Evolutionary conservation across 148 eudicot species (phyloP).

Genomic region (Suaeda aralocaspica): DNA sequence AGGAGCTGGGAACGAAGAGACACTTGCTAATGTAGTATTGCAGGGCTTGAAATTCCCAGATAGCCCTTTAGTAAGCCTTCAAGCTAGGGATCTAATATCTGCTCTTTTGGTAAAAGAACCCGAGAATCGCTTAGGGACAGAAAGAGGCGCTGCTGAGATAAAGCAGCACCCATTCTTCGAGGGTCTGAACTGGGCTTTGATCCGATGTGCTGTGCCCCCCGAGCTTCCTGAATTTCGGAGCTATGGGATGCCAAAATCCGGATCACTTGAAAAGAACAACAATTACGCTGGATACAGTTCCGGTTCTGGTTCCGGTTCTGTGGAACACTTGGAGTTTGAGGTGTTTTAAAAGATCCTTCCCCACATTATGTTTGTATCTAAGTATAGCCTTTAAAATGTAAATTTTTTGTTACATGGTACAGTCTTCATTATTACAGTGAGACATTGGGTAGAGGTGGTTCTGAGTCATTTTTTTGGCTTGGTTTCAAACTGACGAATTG

Average conservation of each 20-base stretch:
- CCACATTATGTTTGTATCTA: constrained; percentile 16
- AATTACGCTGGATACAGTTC: constrained; percentile 47
- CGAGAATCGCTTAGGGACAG: constrained; percentile 62
- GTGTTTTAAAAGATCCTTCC: background rate
- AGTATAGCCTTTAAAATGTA: constrained; percentile 25
- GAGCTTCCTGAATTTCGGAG: constrained; percentile 56
- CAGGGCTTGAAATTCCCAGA: constrained; percentile 71
- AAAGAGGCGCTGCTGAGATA: constrained; percentile 89
- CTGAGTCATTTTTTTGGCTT: background rate
- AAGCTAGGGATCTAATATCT: constrained; percentile 73
- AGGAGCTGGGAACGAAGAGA: constrained; percentile 80
- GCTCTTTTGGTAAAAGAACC: constrained; percentile 78
- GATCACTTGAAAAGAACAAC: constrained; percentile 34
- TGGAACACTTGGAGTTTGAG: constrained; percentile 70
- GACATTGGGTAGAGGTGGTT: constrained; percentile 11
- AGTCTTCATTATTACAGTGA: constrained; percentile 24
- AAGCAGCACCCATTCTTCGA: constrained; percentile 87
- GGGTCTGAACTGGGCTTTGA: constrained; percentile 90
- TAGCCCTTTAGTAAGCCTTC: constrained; percentile 72
- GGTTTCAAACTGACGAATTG: constrained; percentile 2
- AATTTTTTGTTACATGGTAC: constrained; percentile 22
- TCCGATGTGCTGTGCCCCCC: constrained; percentile 81
- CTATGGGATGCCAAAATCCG: constrained; percentile 26
- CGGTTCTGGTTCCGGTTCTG: constrained; percentile 43
- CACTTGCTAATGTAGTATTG: constrained; percentile 74